Conservation (phyloP, 441 rosid genomes). For the Adansonia madagascariensis region DNA sequence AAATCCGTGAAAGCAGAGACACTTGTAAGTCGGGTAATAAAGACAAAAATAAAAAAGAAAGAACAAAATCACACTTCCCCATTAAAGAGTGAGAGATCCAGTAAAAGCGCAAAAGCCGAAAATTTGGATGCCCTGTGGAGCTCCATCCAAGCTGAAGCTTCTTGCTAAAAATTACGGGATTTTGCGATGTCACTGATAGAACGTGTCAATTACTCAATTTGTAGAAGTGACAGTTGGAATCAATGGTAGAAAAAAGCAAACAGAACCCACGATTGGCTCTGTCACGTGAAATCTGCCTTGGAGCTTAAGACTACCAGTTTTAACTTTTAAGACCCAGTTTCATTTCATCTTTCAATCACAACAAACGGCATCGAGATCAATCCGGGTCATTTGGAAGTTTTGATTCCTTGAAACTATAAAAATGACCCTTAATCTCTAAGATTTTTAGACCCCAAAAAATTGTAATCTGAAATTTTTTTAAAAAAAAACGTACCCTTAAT, state of each 20-base stretch:
- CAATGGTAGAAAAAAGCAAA: not conserved
- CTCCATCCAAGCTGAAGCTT: not conserved
- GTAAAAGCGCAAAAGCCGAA: constrained; percentile 40
- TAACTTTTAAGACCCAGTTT: not conserved
- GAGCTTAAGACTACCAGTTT: too few species aligned
- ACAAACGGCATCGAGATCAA: not conserved
- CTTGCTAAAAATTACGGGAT: not conserved
- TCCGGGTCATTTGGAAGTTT: too few species aligned
- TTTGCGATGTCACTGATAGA: not conserved
- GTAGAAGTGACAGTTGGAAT: not conserved
- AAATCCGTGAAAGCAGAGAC: constrained; percentile 22
- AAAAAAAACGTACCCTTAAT: too few species aligned
- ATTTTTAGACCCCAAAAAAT: too few species aligned
- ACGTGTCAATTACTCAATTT: too few species aligned
- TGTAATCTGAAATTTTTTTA: too few species aligned
- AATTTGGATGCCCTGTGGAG: constrained; percentile 13
- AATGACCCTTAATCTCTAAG: too few species aligned
- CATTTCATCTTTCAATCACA: not conserved
- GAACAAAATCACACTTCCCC: not conserved
- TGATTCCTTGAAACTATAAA: too few species aligned
- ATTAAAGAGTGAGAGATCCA: constrained; percentile 25
- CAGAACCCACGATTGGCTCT: not conserved
- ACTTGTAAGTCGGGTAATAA: not conserved
- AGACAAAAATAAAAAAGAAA: not conserved
- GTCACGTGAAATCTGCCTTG: constrained; percentile 19